Base-by-base conservation (phyloP, 2,329 filamentous ascomycete genomes). In the Aspergillus tanneri region DNA sequence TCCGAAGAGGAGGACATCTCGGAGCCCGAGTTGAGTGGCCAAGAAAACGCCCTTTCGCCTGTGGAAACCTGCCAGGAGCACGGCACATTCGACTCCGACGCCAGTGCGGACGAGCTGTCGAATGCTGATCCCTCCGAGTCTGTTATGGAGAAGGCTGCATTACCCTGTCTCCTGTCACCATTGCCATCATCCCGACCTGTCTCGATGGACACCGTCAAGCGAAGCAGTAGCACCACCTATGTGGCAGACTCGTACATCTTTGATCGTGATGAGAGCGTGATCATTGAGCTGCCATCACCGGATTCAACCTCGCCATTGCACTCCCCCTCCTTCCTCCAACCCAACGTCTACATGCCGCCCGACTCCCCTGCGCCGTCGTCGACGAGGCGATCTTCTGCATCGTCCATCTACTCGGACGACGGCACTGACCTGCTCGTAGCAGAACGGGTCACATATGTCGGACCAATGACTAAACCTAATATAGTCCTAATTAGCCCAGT, bases 1-100 rank as follows among this genome's bases (percentile, higher is more conserved):
- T 71, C 68, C 9, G 68, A 71, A 21, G 68, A 71, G 50, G 68
- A 70, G 50, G 67, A 65, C 36, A 58, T 66, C 5, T 70, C 68
- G 10, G 68, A 70, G 50, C 66, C 68, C 1, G 67, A 70, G 48
- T 56, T 59, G 14, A 61, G 65, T 22, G 58, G 59, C 8, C 61
- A 65, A 7, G 65, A 67, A 32, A 50, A 62, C 52, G 55, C 61
- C 11, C 67, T 65, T 22, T 68, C 68, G 16, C 63, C 63, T 1
- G 52, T 66, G 18, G 60, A 65, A 28, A 59, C 59, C 6, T 60
- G 59, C 30, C 55, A 53, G 49, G 54, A 57, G 10, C 30, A 47
- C 5, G 61, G 43, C 11, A 53, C 55, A 7, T 62, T 60, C 30
- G 64, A 67, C 46, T 66, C 62, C 6, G 61, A 67, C 37, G 49